phyloP scores from a whole-genome alignment of 495 filamentous ascomycete genomes.

The Penicillium verhagenii region DNA sequence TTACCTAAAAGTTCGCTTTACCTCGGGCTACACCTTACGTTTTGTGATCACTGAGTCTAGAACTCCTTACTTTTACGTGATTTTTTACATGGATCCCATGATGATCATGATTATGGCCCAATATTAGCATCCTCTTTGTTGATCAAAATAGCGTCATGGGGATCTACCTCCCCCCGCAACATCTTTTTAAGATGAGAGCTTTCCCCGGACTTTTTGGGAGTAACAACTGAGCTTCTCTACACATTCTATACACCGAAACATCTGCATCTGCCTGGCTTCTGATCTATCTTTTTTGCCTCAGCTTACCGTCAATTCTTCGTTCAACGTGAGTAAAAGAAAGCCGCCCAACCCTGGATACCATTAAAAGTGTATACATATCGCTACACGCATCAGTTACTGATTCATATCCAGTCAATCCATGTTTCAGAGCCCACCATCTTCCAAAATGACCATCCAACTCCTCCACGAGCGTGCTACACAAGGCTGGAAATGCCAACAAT shows the following conservation, averaged over 20 bases:
- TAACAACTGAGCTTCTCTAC: not conserved
- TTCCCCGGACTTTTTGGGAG: constrained; percentile 8
- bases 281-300: not conserved
- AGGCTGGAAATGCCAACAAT: constrained; percentile 10
- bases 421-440: not conserved
- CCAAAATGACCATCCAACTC: constrained; percentile 4
- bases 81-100: not conserved
- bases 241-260: not conserved
- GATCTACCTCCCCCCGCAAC: constrained; percentile 16
- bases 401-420: constrained; percentile 3
- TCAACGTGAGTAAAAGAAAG: not conserved
- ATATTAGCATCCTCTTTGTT: not conserved
- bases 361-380: not conserved
- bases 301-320: not conserved
- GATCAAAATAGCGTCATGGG: constrained; percentile 13
- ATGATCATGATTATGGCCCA: constrained; percentile 1
- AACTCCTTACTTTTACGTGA: constrained; percentile 14
- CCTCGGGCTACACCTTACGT: constrained; percentile 8
- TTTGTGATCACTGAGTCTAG: constrained; percentile 10
- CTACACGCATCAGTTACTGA: not conserved
- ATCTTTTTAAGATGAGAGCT: constrained; percentile 6
- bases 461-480: not conserved
- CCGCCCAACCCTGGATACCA: too few species aligned
- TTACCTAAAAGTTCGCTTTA: constrained; percentile 14
- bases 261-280: too few species aligned